These are phyloP conservation scores for Trichoderma sp. DNA, from an alignment of 2,329 filamentous ascomycete genomes.

Conservation along the genomic window DNA sequence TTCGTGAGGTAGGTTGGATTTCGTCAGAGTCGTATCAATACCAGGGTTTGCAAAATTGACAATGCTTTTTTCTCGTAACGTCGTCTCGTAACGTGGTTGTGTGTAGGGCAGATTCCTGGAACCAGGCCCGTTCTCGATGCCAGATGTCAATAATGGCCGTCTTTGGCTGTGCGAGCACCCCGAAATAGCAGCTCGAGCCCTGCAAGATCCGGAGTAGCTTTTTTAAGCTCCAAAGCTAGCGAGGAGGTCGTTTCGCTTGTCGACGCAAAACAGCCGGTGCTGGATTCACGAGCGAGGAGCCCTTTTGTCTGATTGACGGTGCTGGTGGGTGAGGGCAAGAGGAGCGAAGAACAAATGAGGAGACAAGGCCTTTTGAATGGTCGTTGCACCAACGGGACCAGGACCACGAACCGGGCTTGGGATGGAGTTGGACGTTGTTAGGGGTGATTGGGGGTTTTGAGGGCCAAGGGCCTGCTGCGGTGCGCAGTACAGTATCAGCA, in stretches of 20 bases:
- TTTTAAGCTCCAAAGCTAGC: neutral
- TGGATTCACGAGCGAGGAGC: constrained; percentile 21
- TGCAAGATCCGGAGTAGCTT: constrained; percentile 5
- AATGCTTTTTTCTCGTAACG: constrained; percentile 1
- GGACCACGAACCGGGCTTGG: constrained; percentile 26
- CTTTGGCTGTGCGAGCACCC: constrained; percentile 19
- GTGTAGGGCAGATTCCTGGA: neutral
- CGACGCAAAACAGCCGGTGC: constrained; percentile 18
- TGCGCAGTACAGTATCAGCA: no score
- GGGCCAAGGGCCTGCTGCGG: constrained; percentile 11
- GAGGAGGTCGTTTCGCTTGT: constrained; percentile 13
- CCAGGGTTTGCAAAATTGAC: constrained; percentile 25
- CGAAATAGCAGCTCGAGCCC: neutral
- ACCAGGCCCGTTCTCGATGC: neutral
- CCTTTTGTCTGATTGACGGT: constrained; percentile 20
- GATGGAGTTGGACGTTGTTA: constrained; percentile 34
- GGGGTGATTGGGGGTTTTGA: constrained; percentile 26
- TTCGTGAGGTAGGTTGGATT: constrained; percentile 26
- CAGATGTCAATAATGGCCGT: constrained; percentile 7
- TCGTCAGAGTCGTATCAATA: constrained; percentile 33
- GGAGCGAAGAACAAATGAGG: constrained; percentile 33
- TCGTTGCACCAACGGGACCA: constrained; percentile 14
- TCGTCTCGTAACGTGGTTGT: constrained; percentile 8
- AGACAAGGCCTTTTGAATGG: constrained; percentile 43
- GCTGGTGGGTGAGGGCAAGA: constrained; percentile 31